Evolutionary conservation across 2,329 filamentous ascomycete genomes (phyloP), one percentile per base, ranked within the genome.

Genomic region (Pseudogymnoascus sp.): DNA sequence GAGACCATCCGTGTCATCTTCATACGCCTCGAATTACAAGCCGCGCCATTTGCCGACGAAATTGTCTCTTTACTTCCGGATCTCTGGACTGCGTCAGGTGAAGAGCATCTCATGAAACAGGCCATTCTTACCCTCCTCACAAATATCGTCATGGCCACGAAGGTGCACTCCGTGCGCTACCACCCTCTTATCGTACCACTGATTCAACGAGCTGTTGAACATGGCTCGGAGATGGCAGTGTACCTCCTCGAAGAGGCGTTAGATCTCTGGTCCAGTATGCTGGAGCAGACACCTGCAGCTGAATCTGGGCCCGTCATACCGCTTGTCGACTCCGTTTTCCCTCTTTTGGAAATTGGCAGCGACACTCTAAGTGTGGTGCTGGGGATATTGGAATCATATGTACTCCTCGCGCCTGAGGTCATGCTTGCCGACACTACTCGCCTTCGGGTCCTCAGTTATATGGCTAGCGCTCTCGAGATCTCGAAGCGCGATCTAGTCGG

Each of bases 191-290:
- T 97, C 68, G 77, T 96, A 16, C 93, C 93, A 0, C 83, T 97
- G 60, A 88, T 99, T 43, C 81, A 86, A 52, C 88, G 89, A 69
- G 91, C 92, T 1, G 86, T 95, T 37, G 84, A 93, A 63, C 87
- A 88, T 2, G 85, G 83, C 9, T 95, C 91, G 1, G 84, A 89
- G 40, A 81, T 89, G 43, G 86, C 90, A 68, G 77, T 93, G 1
- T 95, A 96, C 70, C 83, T 99, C 9, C 85, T 96, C 11, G 95
- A 97, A 65, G 95, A 99, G 73, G 90, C 91, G 0, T 79, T 97
- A 12, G 93, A 97, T 62, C 83, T 99, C 2, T 97, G 93, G 93
- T 82, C 83, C 35, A 85, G 88, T 1, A 85, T 97, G 9, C 75
- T 93, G 38, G 80, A 80, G 65, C 85, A 91, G 69, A 87, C 86